Evolutionary conservation across 2,329 filamentous ascomycete genomes (phyloP), one percentile per base, ranked within the genome.

Genomic region (Penicillium fuscoglaucum): DNA sequence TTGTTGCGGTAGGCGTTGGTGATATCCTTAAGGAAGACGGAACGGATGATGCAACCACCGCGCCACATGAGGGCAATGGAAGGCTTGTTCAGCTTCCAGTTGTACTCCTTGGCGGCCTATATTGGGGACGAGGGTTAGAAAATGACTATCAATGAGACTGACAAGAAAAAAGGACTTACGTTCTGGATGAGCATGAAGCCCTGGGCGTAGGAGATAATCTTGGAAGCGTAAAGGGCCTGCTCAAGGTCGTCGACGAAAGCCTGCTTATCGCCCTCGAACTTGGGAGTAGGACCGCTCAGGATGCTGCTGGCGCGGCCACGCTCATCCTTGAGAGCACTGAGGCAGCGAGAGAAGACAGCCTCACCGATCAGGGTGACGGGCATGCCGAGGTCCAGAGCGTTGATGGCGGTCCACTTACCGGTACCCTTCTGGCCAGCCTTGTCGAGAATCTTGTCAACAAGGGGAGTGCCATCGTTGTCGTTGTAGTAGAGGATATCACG

Each of bases 111-210:
- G 79, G 93, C 95, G 70, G 95, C 93, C 90, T 95, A 69, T 58
- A 45, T 41, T 54, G 53, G 52, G 28, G 28, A 21, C 5, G 1
- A 21, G 24, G 10, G 31, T 60, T 49, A 64, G 52, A 57, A 47
- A 46, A 35, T 35, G 33, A 9, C 10, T 19, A 31, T 19, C 12
- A 24, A 13, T 7, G 9, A n/a, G 6, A 10, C 21, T n/a, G 29
- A 31, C 48, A 10, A 29, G 24, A 39, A 13, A 13, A 26, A 26
- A 51, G 26, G 78, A 50, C 87, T 80, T 80, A 93, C 91, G 82
- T 96, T 90, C 83, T 98, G 93, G 87, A 99, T 98, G 75, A 99
- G 87, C 93, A 98, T 98, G 87, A 99, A 99, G 77, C 95, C 95
- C 83, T 99, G 95, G 67, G 95, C 92, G 78, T 99, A 99, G 21